Evolutionary conservation across 2,329 filamentous ascomycete genomes (phyloP).

Genomic region (Sporothrix humicola): DNA sequence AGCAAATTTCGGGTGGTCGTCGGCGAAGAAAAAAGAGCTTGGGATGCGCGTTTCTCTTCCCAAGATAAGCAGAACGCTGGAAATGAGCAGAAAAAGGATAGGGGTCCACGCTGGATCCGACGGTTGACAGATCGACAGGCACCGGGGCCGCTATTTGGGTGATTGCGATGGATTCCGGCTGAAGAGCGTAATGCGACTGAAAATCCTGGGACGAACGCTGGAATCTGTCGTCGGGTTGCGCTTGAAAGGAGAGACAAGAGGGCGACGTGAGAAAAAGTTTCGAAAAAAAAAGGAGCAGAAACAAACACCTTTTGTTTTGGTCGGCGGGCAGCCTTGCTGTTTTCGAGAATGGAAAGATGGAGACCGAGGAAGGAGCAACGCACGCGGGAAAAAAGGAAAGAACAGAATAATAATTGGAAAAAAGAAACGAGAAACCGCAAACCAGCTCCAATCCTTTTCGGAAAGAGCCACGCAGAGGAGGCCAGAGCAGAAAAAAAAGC

Average conservation of each 20-base stretch:
- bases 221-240: not conserved
- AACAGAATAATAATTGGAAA: not conserved
- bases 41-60: not conserved
- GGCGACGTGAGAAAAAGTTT: not conserved
- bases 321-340: conserved; percentile 8
- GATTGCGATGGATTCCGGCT: not conserved
- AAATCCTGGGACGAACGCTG: not conserved
- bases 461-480: conserved; percentile 17
- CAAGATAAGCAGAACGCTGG: not conserved
- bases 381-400: conserved; percentile 20
- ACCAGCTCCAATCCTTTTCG: not conserved
- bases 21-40: not conserved
- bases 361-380: not conserved
- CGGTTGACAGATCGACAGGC: conserved; percentile 19
- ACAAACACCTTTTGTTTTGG: not conserved
- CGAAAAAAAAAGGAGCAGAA: not conserved
- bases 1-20: not conserved
- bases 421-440: not conserved
- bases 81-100: not conserved
- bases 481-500: conserved; percentile 15
- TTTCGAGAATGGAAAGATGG: conserved; percentile 19
- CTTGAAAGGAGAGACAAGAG: not conserved
- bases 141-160: conserved; percentile 3
- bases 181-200: not conserved
- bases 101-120: conserved; percentile 13